Evolutionary conservation across 2,329 filamentous ascomycete species (phyloP), one percentile per base, ranked within the genome.

Genomic region (Dothiorella sarmentorum): DNA sequence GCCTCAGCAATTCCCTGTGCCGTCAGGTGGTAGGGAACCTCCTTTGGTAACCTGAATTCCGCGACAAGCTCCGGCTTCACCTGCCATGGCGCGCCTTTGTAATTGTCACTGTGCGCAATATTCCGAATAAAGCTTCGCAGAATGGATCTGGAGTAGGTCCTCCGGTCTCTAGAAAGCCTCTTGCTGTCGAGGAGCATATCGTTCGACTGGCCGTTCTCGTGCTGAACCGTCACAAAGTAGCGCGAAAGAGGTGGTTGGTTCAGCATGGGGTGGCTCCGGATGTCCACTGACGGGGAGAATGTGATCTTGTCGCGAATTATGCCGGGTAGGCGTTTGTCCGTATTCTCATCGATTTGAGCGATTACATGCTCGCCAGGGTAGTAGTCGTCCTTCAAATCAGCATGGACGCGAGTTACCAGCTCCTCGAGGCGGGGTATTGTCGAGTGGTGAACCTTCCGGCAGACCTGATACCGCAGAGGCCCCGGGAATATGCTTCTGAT

Each of bases 11-110:
- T 59, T 10, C 69, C 69, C 31, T 73, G 71, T 20, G 68, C 64
- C 2, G 69, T 73, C 53, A 72, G 69, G 40, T 68, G 62, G 31
- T 71, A 68, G 6, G 94, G 94, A 11, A 97, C 85, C 56, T 90
- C 85, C n/a, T 86, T 91, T 61, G 91, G 87, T 62, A 99, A 94
- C 62, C 90, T 87, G 72, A 94, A 96, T 62, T 87, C 82, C 44
- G 85, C 84, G 1, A 94, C 94, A 60, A 96, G 86, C 56, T 91
- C 86, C 33, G 88, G 83, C 75, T 95, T 97, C 17, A 97, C 93
- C 58, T 96, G 78, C 94, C 94, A 99, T 0, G 94, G 93, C 0
- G 94, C 94, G n/a, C 93, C 93, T 61, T 86, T 93, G 91, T 92
- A 97, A 3, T 91, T 85, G 68, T 97, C 94, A 61, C 93, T 81